phyloP scores from a whole-genome alignment of 805 yeast species.

The Teunomyces pallodes region DNA sequence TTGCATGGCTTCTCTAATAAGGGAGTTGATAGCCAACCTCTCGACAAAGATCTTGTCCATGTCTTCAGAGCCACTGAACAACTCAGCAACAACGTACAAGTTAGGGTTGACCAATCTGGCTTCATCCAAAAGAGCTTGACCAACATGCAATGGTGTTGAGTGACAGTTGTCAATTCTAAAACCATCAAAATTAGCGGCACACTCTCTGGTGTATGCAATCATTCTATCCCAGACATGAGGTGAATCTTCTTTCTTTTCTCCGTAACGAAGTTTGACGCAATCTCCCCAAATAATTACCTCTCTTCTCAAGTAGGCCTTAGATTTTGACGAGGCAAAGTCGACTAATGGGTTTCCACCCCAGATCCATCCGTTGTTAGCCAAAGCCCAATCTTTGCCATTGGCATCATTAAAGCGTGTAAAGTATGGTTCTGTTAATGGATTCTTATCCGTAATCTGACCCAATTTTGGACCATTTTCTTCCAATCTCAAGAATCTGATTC shows the following conservation, averaged over 20 bases:
- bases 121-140: slow-evolving; percentile 79
- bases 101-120: slow-evolving; percentile 86
- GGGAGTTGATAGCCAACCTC: slow-evolving; percentile 80
- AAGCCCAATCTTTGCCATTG: slow-evolving; percentile 57
- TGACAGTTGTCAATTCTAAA: slow-evolving; percentile 94
- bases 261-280: slow-evolving; percentile 90
- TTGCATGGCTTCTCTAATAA: slow-evolving; percentile 96
- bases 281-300: slow-evolving; percentile 98
- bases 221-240: slow-evolving; percentile 88
- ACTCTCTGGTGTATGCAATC: slow-evolving; percentile 67
- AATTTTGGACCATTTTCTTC: slow-evolving; percentile 79
- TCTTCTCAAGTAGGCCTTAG: slow-evolving; percentile 81
- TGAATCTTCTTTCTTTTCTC: slow-evolving; percentile 71
- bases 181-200: slow-evolving; percentile 79
- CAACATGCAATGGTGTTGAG: slow-evolving; percentile 94
- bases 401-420: slow-evolving; percentile 66
- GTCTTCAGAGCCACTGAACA: slow-evolving; percentile 89
- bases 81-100: slow-evolving; percentile 89
- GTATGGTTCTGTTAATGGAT: slow-evolving; percentile 80
- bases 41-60: slow-evolving; percentile 90
- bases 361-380: slow-evolving; percentile 98
- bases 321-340: slow-evolving; percentile 81
- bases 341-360: slow-evolving; percentile 95
- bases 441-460: slow-evolving; percentile 53
- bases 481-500: slow-evolving; percentile 73